Conservation (phyloP, 139 green algal species). For the Tetratostichococcus sp. region DNA sequence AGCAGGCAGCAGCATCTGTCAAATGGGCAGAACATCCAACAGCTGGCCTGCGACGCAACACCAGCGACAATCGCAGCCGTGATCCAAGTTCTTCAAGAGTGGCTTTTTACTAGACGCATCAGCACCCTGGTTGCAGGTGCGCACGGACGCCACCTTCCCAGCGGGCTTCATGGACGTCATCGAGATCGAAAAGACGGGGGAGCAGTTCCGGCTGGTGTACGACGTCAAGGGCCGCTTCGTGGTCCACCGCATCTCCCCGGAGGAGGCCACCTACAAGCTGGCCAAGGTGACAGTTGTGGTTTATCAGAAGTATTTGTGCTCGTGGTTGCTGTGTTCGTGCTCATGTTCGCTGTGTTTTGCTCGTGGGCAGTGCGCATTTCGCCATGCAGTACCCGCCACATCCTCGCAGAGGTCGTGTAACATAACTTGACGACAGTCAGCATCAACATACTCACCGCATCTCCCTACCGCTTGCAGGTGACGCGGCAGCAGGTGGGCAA, state of each 20-base stretch:
- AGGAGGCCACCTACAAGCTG: slow-evolving; percentile 98
- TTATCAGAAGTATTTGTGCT: too few relatives aligned
- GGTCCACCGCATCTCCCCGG: slow-evolving; percentile 89
- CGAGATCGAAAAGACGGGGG: slow-evolving; percentile 92
- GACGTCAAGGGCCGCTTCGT: slow-evolving; percentile 98
- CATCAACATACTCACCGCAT: not conserved
- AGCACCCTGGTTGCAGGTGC: slow-evolving; percentile 13
- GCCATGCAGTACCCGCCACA: too few relatives aligned
- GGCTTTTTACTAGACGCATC: too few relatives aligned
- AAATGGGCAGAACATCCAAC: too few relatives aligned
- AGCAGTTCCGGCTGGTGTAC: slow-evolving; percentile 90
- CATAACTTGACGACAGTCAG: too few relatives aligned
- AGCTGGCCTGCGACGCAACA: too few relatives aligned
- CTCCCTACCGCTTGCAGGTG: slow-evolving; percentile 6
- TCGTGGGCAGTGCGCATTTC: too few relatives aligned
- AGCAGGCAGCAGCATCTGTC: not conserved
- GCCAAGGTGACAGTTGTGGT: slow-evolving; percentile 95
- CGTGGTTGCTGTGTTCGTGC: too few relatives aligned
- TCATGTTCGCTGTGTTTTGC: slow-evolving; percentile 9
- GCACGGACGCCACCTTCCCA: slow-evolving; percentile 95
- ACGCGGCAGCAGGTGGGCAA: slow-evolving; percentile 73
- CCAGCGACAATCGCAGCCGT: too few relatives aligned
- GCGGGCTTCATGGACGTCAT: slow-evolving; percentile 98
- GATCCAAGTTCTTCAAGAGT: too few relatives aligned
- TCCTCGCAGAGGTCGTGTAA: too few relatives aligned